These are phyloP conservation scores for Podaxis rugospora DNA, from an alignment of 768 basidiomycete species.

Conservation along the genomic window DNA sequence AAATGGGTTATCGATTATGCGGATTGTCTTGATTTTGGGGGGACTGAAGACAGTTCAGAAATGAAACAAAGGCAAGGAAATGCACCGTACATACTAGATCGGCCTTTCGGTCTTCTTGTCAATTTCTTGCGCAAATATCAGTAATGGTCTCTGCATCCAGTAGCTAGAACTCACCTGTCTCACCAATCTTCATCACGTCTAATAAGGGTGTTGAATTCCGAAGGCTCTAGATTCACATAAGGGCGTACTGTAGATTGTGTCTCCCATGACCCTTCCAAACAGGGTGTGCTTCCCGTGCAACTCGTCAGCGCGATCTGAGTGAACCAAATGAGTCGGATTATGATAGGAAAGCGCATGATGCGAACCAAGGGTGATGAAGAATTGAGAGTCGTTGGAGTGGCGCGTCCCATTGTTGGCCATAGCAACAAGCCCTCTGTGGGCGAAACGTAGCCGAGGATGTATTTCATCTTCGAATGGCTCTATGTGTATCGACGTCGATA, in stretches of 20 bases:
- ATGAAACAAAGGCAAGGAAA: neutral
- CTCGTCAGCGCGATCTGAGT: slow-evolving; percentile 84
- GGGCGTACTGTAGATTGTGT: slow-evolving; percentile 81
- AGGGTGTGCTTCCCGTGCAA: slow-evolving; percentile 92
- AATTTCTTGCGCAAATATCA: slow-evolving; percentile 45
- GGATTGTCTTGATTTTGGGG: slow-evolving; percentile 82
- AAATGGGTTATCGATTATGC: slow-evolving; percentile 91
- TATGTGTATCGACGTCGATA: slow-evolving; percentile 21
- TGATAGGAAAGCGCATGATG: slow-evolving; percentile 5
- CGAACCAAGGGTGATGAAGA: slow-evolving; percentile 87
- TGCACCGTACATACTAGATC: slow-evolving; percentile 56
- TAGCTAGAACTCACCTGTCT: slow-evolving; percentile 57
- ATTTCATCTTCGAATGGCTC: slow-evolving; percentile 95
- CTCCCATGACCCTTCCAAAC: slow-evolving; percentile 86
- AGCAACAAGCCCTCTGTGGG: slow-evolving; percentile 86
- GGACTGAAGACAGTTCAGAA: slow-evolving; percentile 46
- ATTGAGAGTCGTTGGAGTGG: slow-evolving; percentile 92
- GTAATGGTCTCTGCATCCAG: neutral
- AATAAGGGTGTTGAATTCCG: neutral
- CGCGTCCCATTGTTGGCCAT: slow-evolving; percentile 92
- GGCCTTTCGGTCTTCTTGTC: slow-evolving; percentile 65
- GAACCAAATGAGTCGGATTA: neutral
- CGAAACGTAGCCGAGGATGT: slow-evolving; percentile 84
- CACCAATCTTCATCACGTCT: slow-evolving; percentile 93
- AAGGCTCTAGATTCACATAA: neutral